Conservation (phyloP, 306 rosid genomes). For the Ceratonia siliqua region DNA sequence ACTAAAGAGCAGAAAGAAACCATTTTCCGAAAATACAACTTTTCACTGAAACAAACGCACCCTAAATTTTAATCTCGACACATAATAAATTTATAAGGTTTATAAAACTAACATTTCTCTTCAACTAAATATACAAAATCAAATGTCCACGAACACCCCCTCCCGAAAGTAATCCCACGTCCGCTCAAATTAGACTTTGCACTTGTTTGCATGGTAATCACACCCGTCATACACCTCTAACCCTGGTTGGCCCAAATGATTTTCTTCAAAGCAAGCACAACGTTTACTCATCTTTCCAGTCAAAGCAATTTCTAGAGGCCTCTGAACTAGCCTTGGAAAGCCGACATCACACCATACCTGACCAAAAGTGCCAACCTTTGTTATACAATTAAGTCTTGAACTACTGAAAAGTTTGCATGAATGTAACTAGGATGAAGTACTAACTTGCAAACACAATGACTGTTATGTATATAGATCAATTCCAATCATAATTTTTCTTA, state of each 20-base stretch:
- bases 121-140: slow-evolving; percentile 22
- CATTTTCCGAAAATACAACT: no score
- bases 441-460: slow-evolving; percentile 9
- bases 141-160: neutral
- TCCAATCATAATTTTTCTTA: neutral
- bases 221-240: slow-evolving; percentile 80
- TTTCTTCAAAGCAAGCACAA: slow-evolving; percentile 83
- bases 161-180: neutral
- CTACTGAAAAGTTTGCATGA: neutral
- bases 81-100: no score
- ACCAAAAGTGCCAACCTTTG: slow-evolving; percentile 16
- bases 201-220: slow-evolving; percentile 65
- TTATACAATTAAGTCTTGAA: neutral
- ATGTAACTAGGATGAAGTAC: neutral
- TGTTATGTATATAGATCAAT: slow-evolving; percentile 6
- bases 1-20: no score
- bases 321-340: slow-evolving; percentile 78
- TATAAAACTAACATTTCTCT: no score
- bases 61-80: no score
- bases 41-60: no score
- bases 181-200: slow-evolving; percentile 44
- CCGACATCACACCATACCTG: slow-evolving; percentile 97
- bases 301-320: slow-evolving; percentile 87
- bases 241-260: slow-evolving; percentile 70
- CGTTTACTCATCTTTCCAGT: slow-evolving; percentile 92